Evolutionary conservation across 176 grass and related monocot genomes (phyloP).

Genomic region (Eremochloa ophiuroides): DNA sequence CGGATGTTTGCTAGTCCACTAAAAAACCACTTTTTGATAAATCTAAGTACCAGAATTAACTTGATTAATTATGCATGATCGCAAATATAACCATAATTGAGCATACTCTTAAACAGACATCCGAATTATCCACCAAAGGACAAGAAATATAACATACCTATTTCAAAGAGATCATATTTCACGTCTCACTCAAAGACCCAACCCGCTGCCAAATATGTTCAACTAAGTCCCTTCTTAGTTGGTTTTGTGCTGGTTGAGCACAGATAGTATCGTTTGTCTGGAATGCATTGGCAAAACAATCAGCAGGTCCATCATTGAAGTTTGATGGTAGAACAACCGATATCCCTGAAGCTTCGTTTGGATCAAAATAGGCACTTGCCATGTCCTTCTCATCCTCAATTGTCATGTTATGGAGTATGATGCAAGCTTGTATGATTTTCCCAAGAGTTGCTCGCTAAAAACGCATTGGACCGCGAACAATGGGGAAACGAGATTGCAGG

Average conservation of each 20-base stretch:
- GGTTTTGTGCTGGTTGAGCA: conserved; percentile 4
- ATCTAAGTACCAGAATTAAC: no score
- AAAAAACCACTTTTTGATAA: no score
- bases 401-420: conserved; percentile 41
- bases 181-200: conserved; percentile 1
- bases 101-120: neutral
- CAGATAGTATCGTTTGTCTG: neutral
- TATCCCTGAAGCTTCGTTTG: neutral
- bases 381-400: conserved; percentile 34
- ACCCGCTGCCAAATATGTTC: conserved; percentile 32
- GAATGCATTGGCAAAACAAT: conserved; percentile 1
- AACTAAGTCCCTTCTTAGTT: conserved; percentile 20
- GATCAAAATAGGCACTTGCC: conserved; percentile 14
- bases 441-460: conserved; percentile 8
- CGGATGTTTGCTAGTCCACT: no score
- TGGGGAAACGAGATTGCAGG: conserved; percentile 25
- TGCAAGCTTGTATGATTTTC: conserved; percentile 33
- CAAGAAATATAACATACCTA: neutral
- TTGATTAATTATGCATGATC: no score
- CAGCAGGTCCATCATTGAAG: neutral
- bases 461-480: conserved; percentile 17
- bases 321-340: neutral
- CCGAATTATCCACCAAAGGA: neutral
- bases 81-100: no score
- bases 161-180: neutral